These are phyloP conservation scores for Cordyceps pruinosa DNA, from an alignment of 2,329 filamentous ascomycete genomes.

Conservation along the genomic window DNA sequence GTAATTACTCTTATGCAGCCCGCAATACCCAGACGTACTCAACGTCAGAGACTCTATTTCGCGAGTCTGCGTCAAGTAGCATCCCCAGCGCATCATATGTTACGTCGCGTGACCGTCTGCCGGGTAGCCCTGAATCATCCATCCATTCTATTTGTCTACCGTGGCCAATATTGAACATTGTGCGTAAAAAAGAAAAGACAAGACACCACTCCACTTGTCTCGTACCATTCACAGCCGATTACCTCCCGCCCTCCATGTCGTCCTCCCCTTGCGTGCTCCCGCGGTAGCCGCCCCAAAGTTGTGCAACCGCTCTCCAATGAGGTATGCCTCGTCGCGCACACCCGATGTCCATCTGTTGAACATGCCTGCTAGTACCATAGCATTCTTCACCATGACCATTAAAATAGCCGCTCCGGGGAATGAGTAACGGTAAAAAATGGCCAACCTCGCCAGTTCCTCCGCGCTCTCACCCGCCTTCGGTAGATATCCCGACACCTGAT, in stretches of 20 bases:
- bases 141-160: too few species aligned
- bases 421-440: conserved; percentile 48
- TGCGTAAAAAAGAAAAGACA: too few species aligned
- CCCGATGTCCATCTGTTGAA: conserved; percentile 70
- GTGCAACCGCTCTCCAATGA: conserved; percentile 89
- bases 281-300: conserved; percentile 64
- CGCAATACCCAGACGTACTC: too few species aligned
- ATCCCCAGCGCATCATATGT: too few species aligned
- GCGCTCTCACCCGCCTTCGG: conserved; percentile 16
- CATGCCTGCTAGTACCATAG: conserved; percentile 49
- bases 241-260: conserved; percentile 31
- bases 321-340: conserved; percentile 89
- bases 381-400: conserved; percentile 35
- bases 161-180: too few species aligned
- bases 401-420: conserved; percentile 61
- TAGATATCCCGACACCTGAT: conserved; percentile 15
- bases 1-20: too few species aligned
- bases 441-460: conserved; percentile 24
- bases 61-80: too few species aligned
- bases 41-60: too few species aligned
- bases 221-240: conserved; percentile 23
- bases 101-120: too few species aligned
- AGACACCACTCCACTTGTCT: too few species aligned
- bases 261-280: conserved; percentile 28
- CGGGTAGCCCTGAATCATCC: too few species aligned